phyloP scores from a whole-genome alignment of 2,329 filamentous ascomycete species.

The Hyphodiscus sp. region DNA sequence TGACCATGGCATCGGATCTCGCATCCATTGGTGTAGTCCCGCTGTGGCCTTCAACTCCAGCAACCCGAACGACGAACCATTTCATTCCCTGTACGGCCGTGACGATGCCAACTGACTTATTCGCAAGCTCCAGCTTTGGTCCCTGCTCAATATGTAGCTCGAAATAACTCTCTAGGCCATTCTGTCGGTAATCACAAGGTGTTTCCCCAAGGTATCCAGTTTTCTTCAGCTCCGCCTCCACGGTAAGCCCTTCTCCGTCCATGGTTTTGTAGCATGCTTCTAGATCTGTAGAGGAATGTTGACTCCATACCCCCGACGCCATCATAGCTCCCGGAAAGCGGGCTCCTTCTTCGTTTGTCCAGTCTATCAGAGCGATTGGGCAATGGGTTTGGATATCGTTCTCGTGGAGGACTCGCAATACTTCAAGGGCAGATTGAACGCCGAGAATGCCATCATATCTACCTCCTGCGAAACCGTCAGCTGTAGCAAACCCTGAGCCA shows the following conservation, averaged over 20 bases:
- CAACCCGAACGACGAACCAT: conserved; percentile 62
- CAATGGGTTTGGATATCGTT: conserved; percentile 59
- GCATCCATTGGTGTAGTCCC: conserved; percentile 39
- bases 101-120: conserved; percentile 62
- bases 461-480: conserved; percentile 34
- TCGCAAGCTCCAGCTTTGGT: conserved; percentile 58
- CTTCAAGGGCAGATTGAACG: conserved; percentile 63
- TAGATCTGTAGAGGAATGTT: background rate
- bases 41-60: conserved; percentile 32
- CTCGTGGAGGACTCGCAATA: conserved; percentile 60
- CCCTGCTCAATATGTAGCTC: conserved; percentile 72
- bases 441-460: conserved; percentile 72
- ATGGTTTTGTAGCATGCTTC: background rate
- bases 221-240: conserved; percentile 42
- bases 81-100: conserved; percentile 57
- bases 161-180: conserved; percentile 67
- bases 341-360: conserved; percentile 39
- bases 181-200: conserved; percentile 48
- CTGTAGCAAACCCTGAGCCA: background rate
- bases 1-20: conserved; percentile 61
- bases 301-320: background rate
- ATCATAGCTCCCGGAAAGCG: background rate
- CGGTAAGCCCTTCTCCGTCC: background rate
- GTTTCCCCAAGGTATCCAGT: conserved; percentile 63
- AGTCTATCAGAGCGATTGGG: conserved; percentile 25